Conservation (phyloP, 345 rosid genomes). For the Chamaenerion angustifolium region DNA sequence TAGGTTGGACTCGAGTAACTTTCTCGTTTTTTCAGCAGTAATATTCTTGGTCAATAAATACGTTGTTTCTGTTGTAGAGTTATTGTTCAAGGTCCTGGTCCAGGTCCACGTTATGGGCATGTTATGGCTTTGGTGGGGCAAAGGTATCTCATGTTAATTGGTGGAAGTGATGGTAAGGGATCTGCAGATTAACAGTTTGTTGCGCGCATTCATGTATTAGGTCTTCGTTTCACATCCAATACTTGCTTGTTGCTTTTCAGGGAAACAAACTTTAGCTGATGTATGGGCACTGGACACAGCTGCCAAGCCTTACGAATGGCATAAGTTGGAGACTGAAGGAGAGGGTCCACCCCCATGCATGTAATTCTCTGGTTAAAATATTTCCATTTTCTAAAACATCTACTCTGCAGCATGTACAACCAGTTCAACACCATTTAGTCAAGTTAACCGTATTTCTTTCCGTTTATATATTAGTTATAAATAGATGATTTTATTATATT, state of each 20-base stretch:
- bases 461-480: no score
- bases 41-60: slow-evolving; percentile 10
- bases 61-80: slow-evolving; percentile 41
- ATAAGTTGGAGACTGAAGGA: slow-evolving; percentile 98
- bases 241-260: slow-evolving; percentile 22
- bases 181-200: slow-evolving; percentile 1
- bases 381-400: no score
- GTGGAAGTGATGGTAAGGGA: slow-evolving; percentile 90
- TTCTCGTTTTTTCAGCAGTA: not conserved
- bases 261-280: slow-evolving; percentile 94
- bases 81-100: slow-evolving; percentile 99
- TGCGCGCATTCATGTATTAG: not conserved
- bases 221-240: not conserved
- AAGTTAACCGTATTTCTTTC: no score
- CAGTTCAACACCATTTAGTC: no score
- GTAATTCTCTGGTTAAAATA: slow-evolving; percentile 22
- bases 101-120: slow-evolving; percentile 99
- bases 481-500: no score
- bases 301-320: slow-evolving; percentile 99
- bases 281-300: slow-evolving; percentile 99
- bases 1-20: slow-evolving; percentile 29
- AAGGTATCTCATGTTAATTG: slow-evolving; percentile 97
- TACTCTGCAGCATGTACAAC: no score
- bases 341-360: slow-evolving; percentile 99
- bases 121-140: slow-evolving; percentile 99